Evolutionary conservation across 176 grass and related monocot species (phyloP), one percentile per base, ranked within the genome.

Genomic region (Canna indica): DNA sequence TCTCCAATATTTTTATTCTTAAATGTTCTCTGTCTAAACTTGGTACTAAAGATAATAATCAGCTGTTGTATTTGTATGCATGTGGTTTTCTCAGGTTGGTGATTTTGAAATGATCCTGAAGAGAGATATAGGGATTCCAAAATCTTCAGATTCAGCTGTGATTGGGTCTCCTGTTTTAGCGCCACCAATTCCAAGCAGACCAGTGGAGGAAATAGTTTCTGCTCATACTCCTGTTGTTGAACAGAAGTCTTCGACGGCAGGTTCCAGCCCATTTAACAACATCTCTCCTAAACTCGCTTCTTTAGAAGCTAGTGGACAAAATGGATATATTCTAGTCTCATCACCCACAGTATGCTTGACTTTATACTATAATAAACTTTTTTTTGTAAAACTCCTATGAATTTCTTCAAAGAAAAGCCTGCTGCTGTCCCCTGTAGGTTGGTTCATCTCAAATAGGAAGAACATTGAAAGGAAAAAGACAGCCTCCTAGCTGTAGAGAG

Each of bases 401-500:
- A n/a, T n/a, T n/a, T n/a, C n/a, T 18, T 20, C 1, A 50, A 11
- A 50, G 18, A 50, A 50, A 50, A 18, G 1, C 18, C 18, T 62
- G 59, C 26, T 26, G 32, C 14, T 27, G 14, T 33, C 25, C 30
- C 30, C 3, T 46, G 3, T 68, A 68, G 66, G 66, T 68, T 46
- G 66, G 66, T 26, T 44, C 13, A 68, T 68, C 46, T 10, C 66
- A 36, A 45, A 45, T 9, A 14, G 66, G 66, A 46, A 41, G 38
- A 44, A 68, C 66, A 30, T 27, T 68, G 66, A 68, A 68, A 47
- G 66, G 39, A 27, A 17, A 68, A 68, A 44, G 24, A 14, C 66
- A 68, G 39, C 39, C 66, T 68, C 66, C 66, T 44, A 47, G 39
- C 39, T 68, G 66, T 28, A 46, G 46, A 45, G 39, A 68, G 66